Conservation (phyloP, 1,284 basidiomycete species). For the Leccinum fuscescens region DNA sequence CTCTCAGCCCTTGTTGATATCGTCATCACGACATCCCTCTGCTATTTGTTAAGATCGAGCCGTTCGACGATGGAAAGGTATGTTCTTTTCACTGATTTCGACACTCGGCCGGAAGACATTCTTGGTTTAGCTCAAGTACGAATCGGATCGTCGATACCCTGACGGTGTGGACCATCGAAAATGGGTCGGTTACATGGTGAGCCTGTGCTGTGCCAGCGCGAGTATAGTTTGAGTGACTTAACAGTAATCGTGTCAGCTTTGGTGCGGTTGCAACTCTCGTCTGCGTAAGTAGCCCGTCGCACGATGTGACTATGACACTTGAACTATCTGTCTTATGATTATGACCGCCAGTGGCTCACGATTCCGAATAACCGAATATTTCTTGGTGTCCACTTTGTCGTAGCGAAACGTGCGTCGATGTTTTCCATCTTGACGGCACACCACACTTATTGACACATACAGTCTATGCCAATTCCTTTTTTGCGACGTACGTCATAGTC, state of each 20-base stretch:
- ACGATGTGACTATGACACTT: not conserved
- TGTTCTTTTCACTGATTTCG: not conserved
- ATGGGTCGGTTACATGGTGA: constrained; percentile 46
- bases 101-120: not conserved
- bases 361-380: constrained; percentile 43
- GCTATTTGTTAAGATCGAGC: constrained; percentile 40
- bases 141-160: constrained; percentile 45
- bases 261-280: constrained; percentile 40
- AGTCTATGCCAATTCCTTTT: constrained; percentile 29
- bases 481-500: constrained; percentile 22
- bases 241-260: constrained; percentile 28
- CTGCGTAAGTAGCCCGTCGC: constrained; percentile 35
- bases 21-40: constrained; percentile 46
- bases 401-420: constrained; percentile 41
- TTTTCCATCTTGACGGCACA: not conserved
- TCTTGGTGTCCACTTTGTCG: constrained; percentile 46
- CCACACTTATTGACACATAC: not conserved
- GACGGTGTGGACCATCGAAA: constrained; percentile 51
- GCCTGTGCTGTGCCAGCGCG: not conserved
- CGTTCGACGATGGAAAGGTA: constrained; percentile 39
- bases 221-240: not conserved
- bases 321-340: not conserved
- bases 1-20: constrained; percentile 48
- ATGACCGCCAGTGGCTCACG: constrained; percentile 38
- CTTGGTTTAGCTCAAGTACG: constrained; percentile 33